phyloP scores from a whole-genome alignment of 768 basidiomycete species.

The Mycena venus region DNA sequence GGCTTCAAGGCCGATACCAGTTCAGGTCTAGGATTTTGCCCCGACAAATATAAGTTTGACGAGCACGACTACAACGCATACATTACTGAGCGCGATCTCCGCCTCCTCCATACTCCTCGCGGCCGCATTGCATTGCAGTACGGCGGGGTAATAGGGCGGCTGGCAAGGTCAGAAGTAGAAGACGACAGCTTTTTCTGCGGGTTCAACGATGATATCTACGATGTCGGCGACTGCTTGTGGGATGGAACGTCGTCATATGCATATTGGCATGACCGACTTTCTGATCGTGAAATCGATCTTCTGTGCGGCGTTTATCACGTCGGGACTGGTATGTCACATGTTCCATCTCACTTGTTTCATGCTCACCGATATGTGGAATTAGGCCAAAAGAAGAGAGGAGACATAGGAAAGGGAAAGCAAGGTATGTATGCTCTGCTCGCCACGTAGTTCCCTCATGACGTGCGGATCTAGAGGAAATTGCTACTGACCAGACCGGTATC shows the following conservation, averaged over 20 bases:
- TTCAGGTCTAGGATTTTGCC: no score
- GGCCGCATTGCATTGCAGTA: slow-evolving; percentile 8
- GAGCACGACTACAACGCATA: background rate
- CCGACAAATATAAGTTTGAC: no score
- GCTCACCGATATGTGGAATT: background rate
- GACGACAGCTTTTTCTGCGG: background rate
- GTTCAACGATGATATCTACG: no score
- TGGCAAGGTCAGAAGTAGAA: background rate
- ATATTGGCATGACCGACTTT: background rate
- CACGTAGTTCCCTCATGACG: background rate
- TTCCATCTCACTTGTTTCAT: background rate
- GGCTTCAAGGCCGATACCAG: no score
- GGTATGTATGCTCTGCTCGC: background rate
- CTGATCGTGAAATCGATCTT: background rate
- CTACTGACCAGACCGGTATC: background rate
- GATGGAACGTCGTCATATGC: background rate
- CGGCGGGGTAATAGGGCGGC: background rate
- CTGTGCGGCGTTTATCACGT: background rate
- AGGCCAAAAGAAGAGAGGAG: background rate
- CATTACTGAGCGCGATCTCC: background rate
- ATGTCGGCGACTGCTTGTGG: background rate
- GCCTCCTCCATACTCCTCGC: slow-evolving; percentile 8
- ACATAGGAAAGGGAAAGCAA: background rate
- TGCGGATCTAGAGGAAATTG: background rate
- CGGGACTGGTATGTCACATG: background rate